A percentile compares a stretch with the other conserved stretches of the same genome.
phyloP scores from a whole-genome alignment of 192 early-diverging fungal species.

The Coemansia sp. region DNA sequence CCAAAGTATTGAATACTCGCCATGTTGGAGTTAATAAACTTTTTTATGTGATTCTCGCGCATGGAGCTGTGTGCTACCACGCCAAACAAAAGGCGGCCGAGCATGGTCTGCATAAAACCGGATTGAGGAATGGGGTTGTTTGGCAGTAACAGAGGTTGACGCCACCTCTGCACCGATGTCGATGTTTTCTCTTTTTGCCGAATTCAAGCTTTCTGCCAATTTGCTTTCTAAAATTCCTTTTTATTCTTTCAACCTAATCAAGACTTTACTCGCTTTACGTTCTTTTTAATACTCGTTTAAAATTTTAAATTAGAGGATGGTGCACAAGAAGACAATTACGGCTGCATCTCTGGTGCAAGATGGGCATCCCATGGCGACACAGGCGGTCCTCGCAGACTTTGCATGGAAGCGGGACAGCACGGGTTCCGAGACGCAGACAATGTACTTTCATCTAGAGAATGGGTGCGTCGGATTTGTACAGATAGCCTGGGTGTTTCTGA shows the following conservation, averaged over 20 bases:
- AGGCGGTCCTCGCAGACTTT: slow-evolving; percentile 61
- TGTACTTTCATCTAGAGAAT: slow-evolving; percentile 73
- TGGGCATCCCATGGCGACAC: slow-evolving; percentile 51
- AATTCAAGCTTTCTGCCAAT: background rate
- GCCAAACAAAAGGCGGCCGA: too few relatives aligned
- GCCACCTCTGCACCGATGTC: too few relatives aligned
- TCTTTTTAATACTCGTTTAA: background rate
- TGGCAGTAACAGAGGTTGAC: too few relatives aligned
- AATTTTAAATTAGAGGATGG: slow-evolving; percentile 33
- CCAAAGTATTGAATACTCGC: background rate
- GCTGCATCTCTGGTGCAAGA: slow-evolving; percentile 53
- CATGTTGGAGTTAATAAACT: too few relatives aligned
- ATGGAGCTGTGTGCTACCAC: too few relatives aligned
- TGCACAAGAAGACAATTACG: slow-evolving; percentile 49
- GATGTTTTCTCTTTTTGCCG: background rate
- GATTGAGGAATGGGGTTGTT: too few relatives aligned
- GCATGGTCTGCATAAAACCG: too few relatives aligned
- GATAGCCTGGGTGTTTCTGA: slow-evolving; percentile 86
- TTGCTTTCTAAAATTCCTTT: background rate
- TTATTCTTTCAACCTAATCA: background rate
- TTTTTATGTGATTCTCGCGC: too few relatives aligned
- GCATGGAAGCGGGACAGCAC: slow-evolving; percentile 71
- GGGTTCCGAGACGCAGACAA: slow-evolving; percentile 86
- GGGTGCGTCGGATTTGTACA: slow-evolving; percentile 86
- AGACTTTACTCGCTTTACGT: background rate